Conservation (phyloP, 2,329 filamentous ascomycete species). For the Didymella exigua region DNA sequence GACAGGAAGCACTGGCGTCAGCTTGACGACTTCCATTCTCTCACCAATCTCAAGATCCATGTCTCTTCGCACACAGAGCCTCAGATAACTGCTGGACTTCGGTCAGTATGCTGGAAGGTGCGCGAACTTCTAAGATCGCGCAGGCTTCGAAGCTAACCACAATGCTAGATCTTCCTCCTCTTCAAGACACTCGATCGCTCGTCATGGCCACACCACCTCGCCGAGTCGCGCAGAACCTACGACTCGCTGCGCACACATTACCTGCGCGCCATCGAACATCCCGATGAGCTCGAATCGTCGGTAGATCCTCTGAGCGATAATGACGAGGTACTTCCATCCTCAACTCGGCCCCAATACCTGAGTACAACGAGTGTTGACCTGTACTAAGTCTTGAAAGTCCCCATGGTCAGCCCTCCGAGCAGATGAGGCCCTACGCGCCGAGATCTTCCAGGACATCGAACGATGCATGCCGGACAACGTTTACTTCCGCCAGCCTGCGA, state of each 20-base stretch:
- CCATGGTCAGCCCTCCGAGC: slow-evolving; percentile 87
- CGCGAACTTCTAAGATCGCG: slow-evolving; percentile 4
- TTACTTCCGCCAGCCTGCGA: slow-evolving; percentile 81
- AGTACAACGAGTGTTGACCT: slow-evolving; percentile 48
- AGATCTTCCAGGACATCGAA: slow-evolving; percentile 94
- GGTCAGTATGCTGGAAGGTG: slow-evolving; percentile 94
- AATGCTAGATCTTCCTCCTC: slow-evolving; percentile 73
- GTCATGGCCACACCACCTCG: slow-evolving; percentile 71
- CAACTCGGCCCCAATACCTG: slow-evolving; percentile 22
- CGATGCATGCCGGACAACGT: slow-evolving; percentile 86
- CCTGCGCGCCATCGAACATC: slow-evolving; percentile 81
- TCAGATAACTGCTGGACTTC: slow-evolving; percentile 65
- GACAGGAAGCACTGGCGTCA: slow-evolving; percentile 45
- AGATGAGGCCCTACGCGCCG: slow-evolving; percentile 81
- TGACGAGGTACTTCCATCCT: slow-evolving; percentile 58
- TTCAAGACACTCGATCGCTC: slow-evolving; percentile 69
- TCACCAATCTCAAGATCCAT: slow-evolving; percentile 46
- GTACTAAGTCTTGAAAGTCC: slow-evolving; percentile 68
- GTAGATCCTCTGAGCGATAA: slow-evolving; percentile 89
- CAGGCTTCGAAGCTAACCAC: slow-evolving; percentile 7
- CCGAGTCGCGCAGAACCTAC: slow-evolving; percentile 76
- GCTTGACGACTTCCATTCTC: slow-evolving; percentile 45
- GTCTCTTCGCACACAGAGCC: slow-evolving; percentile 46
- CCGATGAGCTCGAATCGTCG: slow-evolving; percentile 75
- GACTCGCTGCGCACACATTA: slow-evolving; percentile 73